Evolutionary conservation across 2,329 filamentous ascomycete genomes (phyloP), one percentile per base, ranked within the genome.

Genomic region (Ceratocystis eucalypticola): DNA sequence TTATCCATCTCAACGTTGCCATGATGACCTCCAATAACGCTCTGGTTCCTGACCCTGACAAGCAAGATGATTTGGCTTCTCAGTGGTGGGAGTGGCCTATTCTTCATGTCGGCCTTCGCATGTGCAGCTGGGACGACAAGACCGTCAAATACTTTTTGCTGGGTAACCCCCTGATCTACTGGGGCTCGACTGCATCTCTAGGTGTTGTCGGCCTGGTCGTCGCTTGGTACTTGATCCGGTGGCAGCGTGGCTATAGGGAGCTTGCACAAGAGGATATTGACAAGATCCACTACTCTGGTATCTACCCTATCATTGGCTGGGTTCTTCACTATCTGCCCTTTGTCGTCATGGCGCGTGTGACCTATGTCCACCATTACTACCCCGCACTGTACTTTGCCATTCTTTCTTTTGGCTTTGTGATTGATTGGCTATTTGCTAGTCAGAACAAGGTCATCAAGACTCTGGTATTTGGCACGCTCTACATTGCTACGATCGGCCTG

Each of bases 21-120:
- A 99, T 99, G 94, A 96, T 97, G 93, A 99, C 94, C 2, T 97
- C 94, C 48, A 99, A 99, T 82, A 99, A 99, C 74, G 94, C 94
- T 28, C 85, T 99, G 59, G 91, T 99, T 22, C 94, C 94, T 3
- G 94, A 99, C 73, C 93, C 94, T 3, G 94, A 99, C 76, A 99
- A 99, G 83, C 94, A 99, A 76, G 94, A 99, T 73, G 94, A 99
- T 73, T 84, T 99, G 61, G 94, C 94, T 41, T 99, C 94, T 15
- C 82, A 91, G 70, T 96, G 92, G 81, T 99, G 94, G 94, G 92
- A 99, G 78, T 99, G 94, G 94, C 94, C 94, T 22, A 85, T 99
- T 69, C 85, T 99, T 50, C 82, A 97, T 72, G 94, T 97, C 67
- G 94, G 94, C 74, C 85, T 99, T 65, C 89, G 95, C 69, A 99